A percentile compares a stretch with the other conserved stretches of the same genome.
phyloP scores from a whole-genome alignment of 116 monocot species.

The Iris pallida region DNA sequence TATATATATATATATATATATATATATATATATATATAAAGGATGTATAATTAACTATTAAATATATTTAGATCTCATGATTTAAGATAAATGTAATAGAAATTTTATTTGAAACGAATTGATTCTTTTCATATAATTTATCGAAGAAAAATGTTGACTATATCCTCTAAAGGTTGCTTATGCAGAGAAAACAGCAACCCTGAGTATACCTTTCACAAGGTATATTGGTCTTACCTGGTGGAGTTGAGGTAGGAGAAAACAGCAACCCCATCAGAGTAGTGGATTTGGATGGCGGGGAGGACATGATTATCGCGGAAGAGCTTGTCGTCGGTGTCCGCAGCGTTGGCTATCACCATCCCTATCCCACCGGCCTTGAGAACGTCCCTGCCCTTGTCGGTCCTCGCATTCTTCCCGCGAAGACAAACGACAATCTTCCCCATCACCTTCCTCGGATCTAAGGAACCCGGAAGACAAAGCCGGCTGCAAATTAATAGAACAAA shows the following conservation, averaged over 20 bases:
- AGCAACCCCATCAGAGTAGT: slow-evolving; percentile 20
- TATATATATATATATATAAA: no score
- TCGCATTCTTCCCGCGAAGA: slow-evolving; percentile 19
- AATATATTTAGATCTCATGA: no score
- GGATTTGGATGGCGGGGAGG: slow-evolving; percentile 45
- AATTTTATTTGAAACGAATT: no score
- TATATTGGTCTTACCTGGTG: slow-evolving; percentile 17
- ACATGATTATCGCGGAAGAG: slow-evolving; percentile 27
- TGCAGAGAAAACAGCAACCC: no score
- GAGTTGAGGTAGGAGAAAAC: slow-evolving; percentile 34
- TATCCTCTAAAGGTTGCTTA: no score
- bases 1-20: no score
- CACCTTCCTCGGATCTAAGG: slow-evolving; percentile 47
- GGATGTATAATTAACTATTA: no score
- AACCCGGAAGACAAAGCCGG: slow-evolving; percentile 11
- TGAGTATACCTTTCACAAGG: not conserved
- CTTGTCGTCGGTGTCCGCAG: slow-evolving; percentile 17
- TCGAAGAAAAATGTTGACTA: no score
- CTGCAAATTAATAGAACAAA: slow-evolving; percentile 20
- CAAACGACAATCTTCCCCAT: slow-evolving; percentile 62
- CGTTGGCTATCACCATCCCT: slow-evolving; percentile 51
- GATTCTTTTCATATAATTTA: no score
- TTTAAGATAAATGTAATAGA: no score
- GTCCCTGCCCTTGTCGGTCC: slow-evolving; percentile 39
- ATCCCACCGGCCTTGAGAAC: slow-evolving; percentile 44